Evolutionary conservation across 2,329 filamentous ascomycete genomes (phyloP), one percentile per base, ranked within the genome.

Genomic region (Ophiocordyceps camponoti-saundersi): DNA sequence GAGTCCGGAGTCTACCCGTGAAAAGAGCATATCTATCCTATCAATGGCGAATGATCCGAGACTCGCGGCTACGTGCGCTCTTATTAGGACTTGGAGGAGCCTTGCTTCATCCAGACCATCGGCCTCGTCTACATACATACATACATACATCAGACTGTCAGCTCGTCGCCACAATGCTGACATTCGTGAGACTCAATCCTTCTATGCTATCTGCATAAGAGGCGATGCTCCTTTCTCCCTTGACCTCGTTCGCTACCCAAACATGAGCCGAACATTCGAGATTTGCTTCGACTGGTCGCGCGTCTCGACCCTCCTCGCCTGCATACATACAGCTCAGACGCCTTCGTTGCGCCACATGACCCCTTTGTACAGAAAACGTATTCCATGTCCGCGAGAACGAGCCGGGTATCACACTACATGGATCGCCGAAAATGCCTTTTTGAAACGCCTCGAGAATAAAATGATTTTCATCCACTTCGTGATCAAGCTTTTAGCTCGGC

Each of bases 401-500:
- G 55, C 51, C 57, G 60, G 60, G 59, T 62, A 62, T 62, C 58
- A 56, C 54, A 55, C 53, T 53, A 56, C 53, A 50, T 52, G 53
- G 48, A 57, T 53, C 52, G 51, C 53, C 51, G 48, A 56, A 40
- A 50, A 57, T 58, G 50, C 51, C 50, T 42, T 22, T 22, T 39
- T 51, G 48, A 54, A 56, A 61, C 61, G 58, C 59, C 59, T 54
- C 52, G 55, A 59, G 50, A 51, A 49, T 30, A 49, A 47, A 51
- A 49, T 5, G 49, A 47, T 51, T 50, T 50, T 51, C 52, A 48
- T 51, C 53, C 51, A 51, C 53, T 53, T 51, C 50, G 54, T 57
- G 50, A 53, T 70, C 59, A 73, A 50, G 65, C 65, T 54, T 65
- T 64, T 52, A 80, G 62, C 51, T 72, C 70, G 46, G 74, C 71